These are phyloP conservation scores for Hypoxylon sp. DNA, from an alignment of 2,329 filamentous ascomycete genomes.

Conservation along the genomic window DNA sequence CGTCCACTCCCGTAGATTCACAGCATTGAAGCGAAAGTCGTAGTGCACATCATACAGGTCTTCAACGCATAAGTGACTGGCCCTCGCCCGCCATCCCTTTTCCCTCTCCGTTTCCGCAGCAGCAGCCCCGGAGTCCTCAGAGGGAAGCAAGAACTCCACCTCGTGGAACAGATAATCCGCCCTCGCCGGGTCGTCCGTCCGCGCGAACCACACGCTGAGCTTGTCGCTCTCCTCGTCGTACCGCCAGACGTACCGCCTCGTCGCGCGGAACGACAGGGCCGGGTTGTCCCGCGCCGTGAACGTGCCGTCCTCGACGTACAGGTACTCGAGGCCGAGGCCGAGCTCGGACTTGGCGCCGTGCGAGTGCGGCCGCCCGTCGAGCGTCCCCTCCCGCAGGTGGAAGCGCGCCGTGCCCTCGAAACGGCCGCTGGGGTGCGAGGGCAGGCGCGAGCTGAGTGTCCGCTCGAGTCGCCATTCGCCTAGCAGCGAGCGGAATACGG, in stretches of 20 bases:
- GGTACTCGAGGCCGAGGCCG: conserved; percentile 67
- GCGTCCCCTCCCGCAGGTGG: conserved; percentile 69
- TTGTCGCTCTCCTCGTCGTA: conserved; percentile 71
- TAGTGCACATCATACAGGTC: conserved; percentile 80
- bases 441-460: conserved; percentile 64
- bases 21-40: conserved; percentile 71
- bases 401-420: conserved; percentile 76
- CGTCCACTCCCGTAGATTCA: conserved; percentile 69
- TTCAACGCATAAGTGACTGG: conserved; percentile 76
- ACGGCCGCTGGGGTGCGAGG: conserved; percentile 72
- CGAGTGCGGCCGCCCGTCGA: conserved; percentile 57
- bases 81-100: conserved; percentile 71
- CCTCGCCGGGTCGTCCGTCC: conserved; percentile 69
- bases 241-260: conserved; percentile 77
- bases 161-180: conserved; percentile 83
- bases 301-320: conserved; percentile 76
- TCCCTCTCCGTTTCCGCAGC: conserved; percentile 39
- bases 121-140: conserved; percentile 11
- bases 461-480: conserved; percentile 76
- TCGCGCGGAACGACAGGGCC: conserved; percentile 70
- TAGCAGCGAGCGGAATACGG: conserved; percentile 77
- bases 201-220: conserved; percentile 80
- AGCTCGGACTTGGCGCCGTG: conserved; percentile 40
- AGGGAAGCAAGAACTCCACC: conserved; percentile 68
- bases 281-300: conserved; percentile 65